A percentile compares a stretch with the other conserved stretches of the same genome.
These are phyloP conservation scores for Simmondsia chinensis DNA, from an alignment of 148 eudicot genomes.

Conservation along the genomic window DNA sequence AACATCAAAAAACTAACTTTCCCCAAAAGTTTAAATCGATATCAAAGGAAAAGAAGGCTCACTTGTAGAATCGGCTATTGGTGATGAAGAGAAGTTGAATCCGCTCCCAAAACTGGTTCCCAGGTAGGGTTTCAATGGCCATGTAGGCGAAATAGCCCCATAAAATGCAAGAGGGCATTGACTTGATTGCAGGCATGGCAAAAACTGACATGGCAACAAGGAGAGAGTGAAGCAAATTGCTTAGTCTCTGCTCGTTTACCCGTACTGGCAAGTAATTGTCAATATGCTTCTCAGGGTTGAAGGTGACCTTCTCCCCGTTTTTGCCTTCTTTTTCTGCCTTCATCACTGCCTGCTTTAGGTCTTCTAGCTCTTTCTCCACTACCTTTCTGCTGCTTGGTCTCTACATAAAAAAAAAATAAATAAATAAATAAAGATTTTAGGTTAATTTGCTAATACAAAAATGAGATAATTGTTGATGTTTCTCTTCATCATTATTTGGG, in stretches of 20 bases:
- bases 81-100: constrained; percentile 37
- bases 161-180: constrained; percentile 56
- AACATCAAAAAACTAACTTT: not conserved
- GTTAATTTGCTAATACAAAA: too few relatives aligned
- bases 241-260: constrained; percentile 64
- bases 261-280: constrained; percentile 58
- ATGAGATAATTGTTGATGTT: too few relatives aligned
- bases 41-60: constrained; percentile 1
- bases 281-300: constrained; percentile 43
- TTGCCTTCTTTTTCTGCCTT: constrained; percentile 16
- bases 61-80: constrained; percentile 46
- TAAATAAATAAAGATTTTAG: too few relatives aligned
- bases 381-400: too few relatives aligned
- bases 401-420: constrained; percentile 4
- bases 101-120: constrained; percentile 71
- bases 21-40: not conserved
- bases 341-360: constrained; percentile 36
- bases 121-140: constrained; percentile 64
- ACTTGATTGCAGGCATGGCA: constrained; percentile 49
- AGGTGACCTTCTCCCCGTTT: constrained; percentile 11
- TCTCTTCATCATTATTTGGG: too few relatives aligned
- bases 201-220: constrained; percentile 37
- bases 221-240: constrained; percentile 53
- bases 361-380: constrained; percentile 14
- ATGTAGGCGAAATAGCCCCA: constrained; percentile 77